phyloP scores from a whole-genome alignment of 73 alveolate species.

The Stentor coeruleus region DNA sequence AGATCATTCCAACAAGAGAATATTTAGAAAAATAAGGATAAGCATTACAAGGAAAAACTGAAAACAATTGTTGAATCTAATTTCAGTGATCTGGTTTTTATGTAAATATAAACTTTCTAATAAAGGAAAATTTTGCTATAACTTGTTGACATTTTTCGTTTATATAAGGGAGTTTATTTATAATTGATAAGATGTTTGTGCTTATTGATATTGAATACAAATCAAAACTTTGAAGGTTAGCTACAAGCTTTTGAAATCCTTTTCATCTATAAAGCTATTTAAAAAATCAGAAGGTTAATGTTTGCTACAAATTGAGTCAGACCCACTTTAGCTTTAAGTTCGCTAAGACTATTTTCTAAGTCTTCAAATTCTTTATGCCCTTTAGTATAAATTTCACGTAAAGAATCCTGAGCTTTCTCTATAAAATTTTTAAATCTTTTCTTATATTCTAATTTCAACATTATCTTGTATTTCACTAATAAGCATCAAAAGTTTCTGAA shows the following conservation, averaged over 20 bases:
- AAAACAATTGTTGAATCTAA: too few relatives aligned
- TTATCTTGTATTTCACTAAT: background rate
- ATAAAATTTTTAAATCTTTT: background rate
- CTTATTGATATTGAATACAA: too few relatives aligned
- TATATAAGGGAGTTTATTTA: too few relatives aligned
- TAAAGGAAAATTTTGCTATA: background rate
- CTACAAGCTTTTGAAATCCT: background rate
- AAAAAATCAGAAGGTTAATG: background rate
- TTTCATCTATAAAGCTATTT: background rate
- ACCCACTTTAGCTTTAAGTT: too few relatives aligned
- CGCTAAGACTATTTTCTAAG: too few relatives aligned
- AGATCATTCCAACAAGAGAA: too few relatives aligned
- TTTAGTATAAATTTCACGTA: background rate
- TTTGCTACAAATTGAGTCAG: background rate
- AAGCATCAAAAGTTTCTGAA: background rate
- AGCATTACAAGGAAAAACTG: too few relatives aligned
- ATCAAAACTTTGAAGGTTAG: background rate
- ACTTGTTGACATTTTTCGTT: background rate
- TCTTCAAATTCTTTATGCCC: background rate
- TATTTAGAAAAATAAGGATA: too few relatives aligned
- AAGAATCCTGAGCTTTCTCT: background rate
- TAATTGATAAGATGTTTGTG: too few relatives aligned
- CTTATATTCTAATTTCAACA: background rate
- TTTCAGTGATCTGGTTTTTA: background rate
- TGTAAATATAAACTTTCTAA: background rate